Evolutionary conservation across 192 early-diverging fungal species (phyloP), one percentile per base, ranked within the genome.

Genomic region (Coemansia sp.): DNA sequence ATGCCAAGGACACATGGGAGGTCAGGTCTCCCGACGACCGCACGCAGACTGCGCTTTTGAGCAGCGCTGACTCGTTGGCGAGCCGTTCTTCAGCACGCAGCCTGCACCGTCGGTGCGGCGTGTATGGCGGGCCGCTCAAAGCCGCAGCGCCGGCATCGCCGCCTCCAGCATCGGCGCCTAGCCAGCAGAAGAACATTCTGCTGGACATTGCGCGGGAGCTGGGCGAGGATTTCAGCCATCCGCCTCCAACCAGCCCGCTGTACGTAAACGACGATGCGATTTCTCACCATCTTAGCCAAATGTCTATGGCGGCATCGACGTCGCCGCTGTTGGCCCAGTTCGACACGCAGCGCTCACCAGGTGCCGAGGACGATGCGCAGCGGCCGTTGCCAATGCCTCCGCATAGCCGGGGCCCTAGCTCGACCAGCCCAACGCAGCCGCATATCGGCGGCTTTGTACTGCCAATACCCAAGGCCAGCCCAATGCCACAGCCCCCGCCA

Each of bases 121-220:
- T 76, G 0, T 76, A 76, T 40, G 66, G 72, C 10, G 56, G 44
- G 12, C 66, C 66, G 10, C 47, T 61, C 16, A 56, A 63, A 12
- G 66, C 55, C 38, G 41, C 31, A 6, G 20, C 20, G 5, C 17
- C 52, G 2, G 46, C 39, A 15, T 40, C 44, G 12, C 44, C 56
- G 9, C 44, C 44, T 2, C n/a, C 16, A 12, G 37, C 34, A 40
- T 40, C 36, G 1, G 53, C 44, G 11, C 60, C 57, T 20, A 42
- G 58, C 3, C 23, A 26, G 4, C 23, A 26, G 4, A 26, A 26
- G 23, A 58, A 62, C 43, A 69, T 76, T 47, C 47, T 76, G 39
- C 45, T 69, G 18, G 72, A 76, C 44, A 76, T 76, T 65, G 72
- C 72, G 37, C 66, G 72, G 32, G 72, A 76, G 58, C 66, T 76